phyloP scores from a whole-genome alignment of 1,139 yeast species.

The Saccharomyces hybrid region DNA sequence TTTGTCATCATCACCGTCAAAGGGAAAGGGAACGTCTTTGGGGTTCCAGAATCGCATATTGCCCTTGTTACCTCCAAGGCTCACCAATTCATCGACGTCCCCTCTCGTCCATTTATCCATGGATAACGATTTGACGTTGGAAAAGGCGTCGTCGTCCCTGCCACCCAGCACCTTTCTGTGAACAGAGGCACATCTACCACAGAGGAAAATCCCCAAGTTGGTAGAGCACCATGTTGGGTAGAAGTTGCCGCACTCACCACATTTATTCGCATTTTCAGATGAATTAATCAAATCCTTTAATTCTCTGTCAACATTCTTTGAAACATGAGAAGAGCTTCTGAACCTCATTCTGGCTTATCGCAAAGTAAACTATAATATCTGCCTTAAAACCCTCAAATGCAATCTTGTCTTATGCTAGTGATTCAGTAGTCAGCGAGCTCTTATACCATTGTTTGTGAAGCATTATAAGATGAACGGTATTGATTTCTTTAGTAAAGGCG shows the following conservation, averaged over 20 bases:
- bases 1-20: constrained; percentile 40
- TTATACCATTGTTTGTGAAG: no score
- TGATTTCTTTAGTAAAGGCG: no score
- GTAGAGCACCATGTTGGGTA: constrained; percentile 44
- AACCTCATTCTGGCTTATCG: constrained; percentile 1
- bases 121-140: constrained; percentile 42
- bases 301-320: constrained; percentile 14
- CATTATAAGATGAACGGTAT: no score
- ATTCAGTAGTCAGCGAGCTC: no score
- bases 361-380: no score
- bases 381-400: no score
- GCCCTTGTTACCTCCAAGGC: constrained; percentile 29
- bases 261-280: constrained; percentile 44
- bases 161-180: constrained; percentile 32
- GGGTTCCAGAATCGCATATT: constrained; percentile 35
- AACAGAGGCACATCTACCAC: constrained; percentile 71
- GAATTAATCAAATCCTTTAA: constrained; percentile 36
- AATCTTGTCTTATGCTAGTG: no score
- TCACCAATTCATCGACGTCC: constrained; percentile 25
- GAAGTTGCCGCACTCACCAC: constrained; percentile 63
- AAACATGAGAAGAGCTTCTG: not conserved
- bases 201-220: constrained; percentile 50
- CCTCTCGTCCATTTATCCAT: constrained; percentile 61
- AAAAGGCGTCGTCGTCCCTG: constrained; percentile 28
- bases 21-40: constrained; percentile 57